Evolutionary conservation across 768 basidiomycete species (phyloP), one percentile per base, ranked within the genome.

Genomic region (Termitomyces heimii): DNA sequence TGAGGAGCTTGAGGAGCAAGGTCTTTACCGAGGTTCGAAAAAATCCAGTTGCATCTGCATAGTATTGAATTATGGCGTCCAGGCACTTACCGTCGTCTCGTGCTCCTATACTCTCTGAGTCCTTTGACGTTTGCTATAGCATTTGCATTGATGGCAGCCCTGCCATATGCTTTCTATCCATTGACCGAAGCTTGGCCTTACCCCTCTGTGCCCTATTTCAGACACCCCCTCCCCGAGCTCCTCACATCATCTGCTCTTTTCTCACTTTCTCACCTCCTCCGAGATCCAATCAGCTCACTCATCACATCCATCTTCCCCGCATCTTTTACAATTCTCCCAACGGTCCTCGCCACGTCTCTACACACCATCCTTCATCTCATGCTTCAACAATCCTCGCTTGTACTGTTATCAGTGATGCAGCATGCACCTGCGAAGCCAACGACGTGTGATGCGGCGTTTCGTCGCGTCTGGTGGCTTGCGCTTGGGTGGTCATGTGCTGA

Each of bases 401-500:
- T 80, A 14, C 67, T 85, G 56, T 76, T 85, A 16, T 74, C 77
- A 37, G 74, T 84, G 48, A 77, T 78, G 34, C 75, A 76, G 50
- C 71, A 76, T 59, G 72, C 75, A 63, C 63, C 65, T 29, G 65
- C 66, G 58, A 71, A 68, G 32, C 78, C 85, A 42, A 83, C 80
- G 8, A 85, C 81, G 75, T 72, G 69, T 55, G 76, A 84, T 60
- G 65, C 73, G 1, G 80, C 82, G 4, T 93, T 93, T 72, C 67
- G 71, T 22, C 77, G 82, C 31, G 81, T 88, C 4, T 92, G 90
- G 89, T 89, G 85, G 85, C 71, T 89, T 37, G 85, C 86, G 2
- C 73, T 92, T 2, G 87, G 88, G 0, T 90, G 86, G 85, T 86
- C 88, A 13, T 70, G 80, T 7, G 85, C 83, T 4, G 91, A 90